Evolutionary conservation across 2,329 filamentous ascomycete genomes (phyloP).

Genomic region (Phaeosphaeriaceae sp.): DNA sequence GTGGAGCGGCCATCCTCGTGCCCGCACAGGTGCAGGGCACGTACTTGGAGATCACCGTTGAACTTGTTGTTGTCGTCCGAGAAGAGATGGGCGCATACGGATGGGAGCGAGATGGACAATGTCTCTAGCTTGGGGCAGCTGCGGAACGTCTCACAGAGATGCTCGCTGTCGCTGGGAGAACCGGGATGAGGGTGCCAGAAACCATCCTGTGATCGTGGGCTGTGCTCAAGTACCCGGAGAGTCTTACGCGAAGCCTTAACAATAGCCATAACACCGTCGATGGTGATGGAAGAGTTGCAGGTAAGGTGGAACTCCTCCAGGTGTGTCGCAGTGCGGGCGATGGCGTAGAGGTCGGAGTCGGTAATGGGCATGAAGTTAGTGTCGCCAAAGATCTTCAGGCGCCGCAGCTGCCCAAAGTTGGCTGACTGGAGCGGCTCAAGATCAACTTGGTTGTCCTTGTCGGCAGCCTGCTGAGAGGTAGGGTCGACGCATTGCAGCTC

Average conservation of each 20-base stretch:
- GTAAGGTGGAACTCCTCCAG: conserved; percentile 63
- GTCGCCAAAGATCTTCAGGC: conserved; percentile 63
- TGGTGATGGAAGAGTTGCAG: conserved; percentile 60
- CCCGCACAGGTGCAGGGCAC: conserved; percentile 56
- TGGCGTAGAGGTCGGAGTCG: conserved; percentile 57
- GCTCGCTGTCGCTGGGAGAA: conserved; percentile 52
- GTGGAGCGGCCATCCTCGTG: conserved; percentile 47
- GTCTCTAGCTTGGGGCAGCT: conserved; percentile 56
- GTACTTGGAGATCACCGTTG: conserved; percentile 57
- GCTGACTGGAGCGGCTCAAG: conserved; percentile 55
- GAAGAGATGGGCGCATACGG: conserved; percentile 57
- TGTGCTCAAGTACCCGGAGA: conserved; percentile 60
- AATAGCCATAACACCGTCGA: conserved; percentile 60
- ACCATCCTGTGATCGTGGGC: conserved; percentile 59
- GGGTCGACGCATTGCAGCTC: conserved; percentile 60
- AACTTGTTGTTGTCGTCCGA: conserved; percentile 53
- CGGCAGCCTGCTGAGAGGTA: conserved; percentile 53
- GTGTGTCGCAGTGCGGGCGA: conserved; percentile 59
- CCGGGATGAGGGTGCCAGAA: conserved; percentile 60
- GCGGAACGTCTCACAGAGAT: conserved; percentile 57
- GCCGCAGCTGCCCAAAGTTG: conserved; percentile 58
- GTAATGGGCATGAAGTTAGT: conserved; percentile 60
- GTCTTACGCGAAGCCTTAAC: conserved; percentile 58
- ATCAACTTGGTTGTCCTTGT: conserved; percentile 51
- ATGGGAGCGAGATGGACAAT: conserved; percentile 57